phyloP scores from a whole-genome alignment of 257 asterid genomes.

The Haberlea rhodopensis region DNA sequence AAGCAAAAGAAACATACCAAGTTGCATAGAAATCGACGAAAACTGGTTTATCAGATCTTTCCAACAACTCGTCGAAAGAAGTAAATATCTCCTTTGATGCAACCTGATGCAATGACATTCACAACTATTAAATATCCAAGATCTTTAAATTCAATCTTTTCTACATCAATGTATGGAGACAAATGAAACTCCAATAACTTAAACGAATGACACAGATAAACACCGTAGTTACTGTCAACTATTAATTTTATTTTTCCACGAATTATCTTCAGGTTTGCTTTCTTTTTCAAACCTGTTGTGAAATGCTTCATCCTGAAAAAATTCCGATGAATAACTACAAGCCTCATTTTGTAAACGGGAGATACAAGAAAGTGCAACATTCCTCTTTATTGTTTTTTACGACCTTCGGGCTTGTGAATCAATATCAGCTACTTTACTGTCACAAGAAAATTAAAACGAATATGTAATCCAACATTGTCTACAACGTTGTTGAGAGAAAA shows the following conservation, averaged over 20 bases:
- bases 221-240: background rate
- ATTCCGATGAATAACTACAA: background rate
- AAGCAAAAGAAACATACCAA: background rate
- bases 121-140: background rate
- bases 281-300: background rate
- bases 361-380: background rate
- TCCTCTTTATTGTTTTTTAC: background rate
- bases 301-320: background rate
- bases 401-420: background rate
- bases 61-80: background rate
- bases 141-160: background rate
- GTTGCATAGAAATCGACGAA: background rate
- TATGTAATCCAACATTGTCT: background rate
- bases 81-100: background rate
- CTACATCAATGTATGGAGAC: background rate
- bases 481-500: background rate
- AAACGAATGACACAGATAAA: background rate
- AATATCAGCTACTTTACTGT: background rate
- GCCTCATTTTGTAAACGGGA: background rate
- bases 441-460: too few relatives aligned
- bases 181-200: background rate
- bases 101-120: background rate
- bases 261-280: background rate
- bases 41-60: background rate
- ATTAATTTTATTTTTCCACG: background rate